A percentile compares a stretch with the other conserved stretches of the same genome.
Conservation (phyloP, 768 basidiomycete genomes). For the Pleurotus salmoneostramineus region DNA sequence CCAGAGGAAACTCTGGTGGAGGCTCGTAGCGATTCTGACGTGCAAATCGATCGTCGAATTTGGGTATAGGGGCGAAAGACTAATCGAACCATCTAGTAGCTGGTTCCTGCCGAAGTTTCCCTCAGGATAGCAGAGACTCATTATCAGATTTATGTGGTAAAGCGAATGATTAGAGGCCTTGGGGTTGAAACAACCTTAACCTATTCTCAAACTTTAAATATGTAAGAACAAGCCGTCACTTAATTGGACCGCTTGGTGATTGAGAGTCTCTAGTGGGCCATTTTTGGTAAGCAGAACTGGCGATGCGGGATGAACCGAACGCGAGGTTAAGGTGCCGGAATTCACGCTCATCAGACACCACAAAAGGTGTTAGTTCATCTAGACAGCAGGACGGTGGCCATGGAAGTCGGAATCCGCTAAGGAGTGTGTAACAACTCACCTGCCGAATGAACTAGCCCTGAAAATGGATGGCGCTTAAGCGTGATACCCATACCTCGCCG, state of each 20-base stretch:
- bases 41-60: constrained; percentile 95
- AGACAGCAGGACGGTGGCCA: constrained; percentile 88
- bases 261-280: constrained; percentile 80
- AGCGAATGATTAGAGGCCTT: constrained; percentile 92
- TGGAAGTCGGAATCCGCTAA: constrained; percentile 84
- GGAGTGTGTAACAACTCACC: constrained; percentile 88
- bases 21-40: constrained; percentile 94
- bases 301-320: constrained; percentile 70
- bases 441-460: constrained; percentile 89
- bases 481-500: constrained; percentile 83
- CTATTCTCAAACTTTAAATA: constrained; percentile 82
- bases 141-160: constrained; percentile 63
- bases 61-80: constrained; percentile 96
- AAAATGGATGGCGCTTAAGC: constrained; percentile 90
- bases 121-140: constrained; percentile 56
- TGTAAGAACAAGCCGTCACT: constrained; percentile 83
- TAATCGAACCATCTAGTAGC: constrained; percentile 94
- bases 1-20: constrained; percentile 97
- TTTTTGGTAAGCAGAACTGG: constrained; percentile 73
- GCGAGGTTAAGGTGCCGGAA: constrained; percentile 75
- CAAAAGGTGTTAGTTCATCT: constrained; percentile 83
- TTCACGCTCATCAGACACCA: constrained; percentile 84
- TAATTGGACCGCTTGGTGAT: constrained; percentile 79
- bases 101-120: constrained; percentile 92
- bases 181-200: constrained; percentile 87